A percentile compares a stretch with the other conserved stretches of the same genome.
Evolutionary conservation across 495 filamentous ascomycete species (phyloP).

Genomic region (Physcia stellaris): DNA sequence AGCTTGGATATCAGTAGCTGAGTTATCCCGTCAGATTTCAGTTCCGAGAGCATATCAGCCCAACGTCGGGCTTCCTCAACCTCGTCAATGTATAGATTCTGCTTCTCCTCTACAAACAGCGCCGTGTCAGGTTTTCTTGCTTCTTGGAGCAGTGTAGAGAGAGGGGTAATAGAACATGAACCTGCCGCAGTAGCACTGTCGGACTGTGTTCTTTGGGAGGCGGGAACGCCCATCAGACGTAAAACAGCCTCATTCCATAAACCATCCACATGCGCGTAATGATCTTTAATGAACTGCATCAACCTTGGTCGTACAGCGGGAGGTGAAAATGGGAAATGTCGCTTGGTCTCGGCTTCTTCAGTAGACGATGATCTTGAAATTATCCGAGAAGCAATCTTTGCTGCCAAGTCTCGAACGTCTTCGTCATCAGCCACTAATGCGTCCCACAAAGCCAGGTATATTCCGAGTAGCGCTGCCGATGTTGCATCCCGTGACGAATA

Average conservation of each 20-base stretch:
- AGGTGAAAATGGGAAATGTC: slow-evolving; percentile 21
- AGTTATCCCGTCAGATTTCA: slow-evolving; percentile 6
- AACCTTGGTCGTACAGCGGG: slow-evolving; percentile 34
- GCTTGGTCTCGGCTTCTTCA: slow-evolving; percentile 18
- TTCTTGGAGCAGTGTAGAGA: slow-evolving; percentile 31
- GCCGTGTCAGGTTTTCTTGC: slow-evolving; percentile 49
- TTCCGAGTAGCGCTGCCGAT: slow-evolving; percentile 24
- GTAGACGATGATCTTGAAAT: slow-evolving; percentile 25
- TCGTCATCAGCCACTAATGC: slow-evolving; percentile 81
- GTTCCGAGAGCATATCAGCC: slow-evolving; percentile 23
- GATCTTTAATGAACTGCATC: slow-evolving; percentile 25
- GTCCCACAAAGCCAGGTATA: slow-evolving; percentile 44
- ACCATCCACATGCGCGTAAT: slow-evolving; percentile 23
- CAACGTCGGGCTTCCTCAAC: slow-evolving; percentile 56
- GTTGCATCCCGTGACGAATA: slow-evolving; percentile 1
- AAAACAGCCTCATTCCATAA: slow-evolving; percentile 21
- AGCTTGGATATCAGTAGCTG: slow-evolving; percentile 20
- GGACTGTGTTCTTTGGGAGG: slow-evolving; percentile 3
- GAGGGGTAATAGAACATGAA: slow-evolving; percentile 22
- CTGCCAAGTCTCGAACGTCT: slow-evolving; percentile 58
- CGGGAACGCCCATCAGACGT: slow-evolving; percentile 14
- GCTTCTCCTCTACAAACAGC: slow-evolving; percentile 77
- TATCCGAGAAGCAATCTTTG: slow-evolving; percentile 29
- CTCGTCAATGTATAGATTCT: slow-evolving; percentile 79
- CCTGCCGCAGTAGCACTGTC: slow-evolving; percentile 17